Evolutionary conservation across 1,139 yeast species (phyloP).

Genomic region (Kurtzmaniella quercitrusa): DNA sequence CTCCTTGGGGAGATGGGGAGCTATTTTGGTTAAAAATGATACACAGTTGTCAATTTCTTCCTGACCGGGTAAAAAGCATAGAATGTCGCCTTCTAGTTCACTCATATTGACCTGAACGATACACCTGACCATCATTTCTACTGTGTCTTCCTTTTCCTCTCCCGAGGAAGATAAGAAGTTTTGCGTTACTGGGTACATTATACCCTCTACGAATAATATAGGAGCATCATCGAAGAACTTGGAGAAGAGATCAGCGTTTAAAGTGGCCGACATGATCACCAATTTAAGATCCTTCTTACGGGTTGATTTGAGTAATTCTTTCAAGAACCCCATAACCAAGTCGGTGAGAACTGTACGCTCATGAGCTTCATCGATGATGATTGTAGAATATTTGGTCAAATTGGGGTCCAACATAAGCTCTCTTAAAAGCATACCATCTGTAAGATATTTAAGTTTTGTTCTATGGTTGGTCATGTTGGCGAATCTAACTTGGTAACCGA

Average conservation of each 20-base stretch:
- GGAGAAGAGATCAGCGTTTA: slow-evolving; percentile 88
- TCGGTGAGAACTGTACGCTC: slow-evolving; percentile 93
- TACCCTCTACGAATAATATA: slow-evolving; percentile 81
- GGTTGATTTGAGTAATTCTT: slow-evolving; percentile 47
- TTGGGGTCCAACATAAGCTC: slow-evolving; percentile 77
- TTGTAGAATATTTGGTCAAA: slow-evolving; percentile 62
- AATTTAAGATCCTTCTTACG: slow-evolving; percentile 51
- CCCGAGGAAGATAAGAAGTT: slow-evolving; percentile 50
- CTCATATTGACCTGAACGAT: slow-evolving; percentile 74
- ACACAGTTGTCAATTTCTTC: slow-evolving; percentile 93
- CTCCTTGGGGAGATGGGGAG: slow-evolving; percentile 64
- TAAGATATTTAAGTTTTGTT: slow-evolving; percentile 78
- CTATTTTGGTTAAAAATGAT: slow-evolving; percentile 51
- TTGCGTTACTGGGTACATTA: slow-evolving; percentile 78
- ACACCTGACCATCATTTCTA: slow-evolving; percentile 71
- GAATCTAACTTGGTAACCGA: slow-evolving; percentile 95
- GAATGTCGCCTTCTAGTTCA: slow-evolving; percentile 81
- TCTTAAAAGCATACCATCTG: slow-evolving; percentile 96
- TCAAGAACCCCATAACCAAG: slow-evolving; percentile 81
- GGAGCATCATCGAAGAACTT: slow-evolving; percentile 75
- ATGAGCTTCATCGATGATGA: slow-evolving; percentile 96
- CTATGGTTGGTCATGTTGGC: slow-evolving; percentile 32
- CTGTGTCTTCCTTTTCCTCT: slow-evolving; percentile 65
- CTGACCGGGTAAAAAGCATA: slow-evolving; percentile 92
- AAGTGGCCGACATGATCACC: slow-evolving; percentile 89